These are phyloP conservation scores for Amauroascus niger DNA, from an alignment of 2,329 filamentous ascomycete genomes.

Conservation along the genomic window DNA sequence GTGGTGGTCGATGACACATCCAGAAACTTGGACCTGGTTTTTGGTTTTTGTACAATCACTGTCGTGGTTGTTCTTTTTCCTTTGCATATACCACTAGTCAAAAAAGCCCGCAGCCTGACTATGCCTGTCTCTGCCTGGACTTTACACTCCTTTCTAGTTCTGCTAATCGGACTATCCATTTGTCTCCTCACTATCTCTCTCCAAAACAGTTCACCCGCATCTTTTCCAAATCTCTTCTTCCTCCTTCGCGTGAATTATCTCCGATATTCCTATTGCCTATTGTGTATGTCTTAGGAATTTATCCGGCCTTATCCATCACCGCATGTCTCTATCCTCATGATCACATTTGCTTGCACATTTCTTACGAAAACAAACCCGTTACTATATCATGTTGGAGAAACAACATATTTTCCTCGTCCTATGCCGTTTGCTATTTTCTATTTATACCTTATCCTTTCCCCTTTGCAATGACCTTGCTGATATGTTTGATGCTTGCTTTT, in stretches of 20 bases:
- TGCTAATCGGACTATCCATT: too few relatives aligned
- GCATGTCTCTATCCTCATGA: neutral
- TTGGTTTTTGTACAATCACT: neutral
- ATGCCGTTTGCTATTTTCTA: neutral
- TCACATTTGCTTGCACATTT: neutral
- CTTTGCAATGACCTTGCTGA: neutral
- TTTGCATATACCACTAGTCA: too few relatives aligned
- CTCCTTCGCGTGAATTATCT: neutral
- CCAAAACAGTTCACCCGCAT: neutral
- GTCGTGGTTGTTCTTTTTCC: neutral
- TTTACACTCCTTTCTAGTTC: neutral
- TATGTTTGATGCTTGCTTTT: neutral
- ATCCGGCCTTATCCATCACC: neutral
- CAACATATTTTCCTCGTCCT: neutral
- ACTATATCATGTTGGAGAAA: neutral
- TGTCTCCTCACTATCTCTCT: neutral
- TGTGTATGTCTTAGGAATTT: neutral
- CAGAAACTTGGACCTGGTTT: neutral
- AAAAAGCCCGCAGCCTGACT: too few relatives aligned
- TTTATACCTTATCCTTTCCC: neutral
- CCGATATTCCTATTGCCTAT: neutral
- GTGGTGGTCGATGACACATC: neutral
- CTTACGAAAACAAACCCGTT: neutral
- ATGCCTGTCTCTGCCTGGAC: neutral
- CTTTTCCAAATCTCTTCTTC: neutral